Conservation (phyloP, 2,329 filamentous ascomycete genomes). For the Colletotrichum cuscutae region DNA sequence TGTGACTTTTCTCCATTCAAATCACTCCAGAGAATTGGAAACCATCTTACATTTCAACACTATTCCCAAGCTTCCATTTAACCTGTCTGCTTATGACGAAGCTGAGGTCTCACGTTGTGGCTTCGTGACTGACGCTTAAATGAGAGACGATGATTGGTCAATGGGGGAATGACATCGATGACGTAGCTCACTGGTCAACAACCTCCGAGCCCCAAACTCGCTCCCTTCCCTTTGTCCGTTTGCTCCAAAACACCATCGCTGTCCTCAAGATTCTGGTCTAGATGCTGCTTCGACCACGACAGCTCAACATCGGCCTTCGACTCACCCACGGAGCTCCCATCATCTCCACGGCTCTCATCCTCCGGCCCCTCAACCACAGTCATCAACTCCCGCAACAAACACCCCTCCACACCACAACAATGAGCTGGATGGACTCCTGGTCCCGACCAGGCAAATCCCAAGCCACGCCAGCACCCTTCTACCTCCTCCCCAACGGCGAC, state of each 20-base stretch:
- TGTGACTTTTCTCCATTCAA: too few relatives aligned
- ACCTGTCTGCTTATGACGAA: too few relatives aligned
- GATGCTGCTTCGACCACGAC: not conserved
- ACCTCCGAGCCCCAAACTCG: not conserved
- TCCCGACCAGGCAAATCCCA: constrained; percentile 51
- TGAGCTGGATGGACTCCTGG: constrained; percentile 57
- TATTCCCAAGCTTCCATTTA: too few relatives aligned
- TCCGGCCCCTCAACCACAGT: too few relatives aligned
- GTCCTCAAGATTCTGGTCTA: not conserved
- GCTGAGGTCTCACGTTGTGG: not conserved
- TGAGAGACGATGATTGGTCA: not conserved
- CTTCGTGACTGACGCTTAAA: not conserved
- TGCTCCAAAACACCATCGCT: not conserved
- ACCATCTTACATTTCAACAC: too few relatives aligned
- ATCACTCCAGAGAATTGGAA: too few relatives aligned
- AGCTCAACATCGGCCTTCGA: not conserved
- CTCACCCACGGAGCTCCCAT: not conserved
- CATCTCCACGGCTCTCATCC: too few relatives aligned
- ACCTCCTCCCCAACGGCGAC: constrained; percentile 58
- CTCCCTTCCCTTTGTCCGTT: not conserved
- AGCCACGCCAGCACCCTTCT: constrained; percentile 62
- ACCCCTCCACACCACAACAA: constrained; percentile 33
- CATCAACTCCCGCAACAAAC: not conserved
- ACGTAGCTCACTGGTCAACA: constrained; percentile 24
- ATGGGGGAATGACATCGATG: constrained; percentile 24